phyloP scores from a whole-genome alignment of 352 stramenopile genomes.

The Globisporangium takayamanum region DNA sequence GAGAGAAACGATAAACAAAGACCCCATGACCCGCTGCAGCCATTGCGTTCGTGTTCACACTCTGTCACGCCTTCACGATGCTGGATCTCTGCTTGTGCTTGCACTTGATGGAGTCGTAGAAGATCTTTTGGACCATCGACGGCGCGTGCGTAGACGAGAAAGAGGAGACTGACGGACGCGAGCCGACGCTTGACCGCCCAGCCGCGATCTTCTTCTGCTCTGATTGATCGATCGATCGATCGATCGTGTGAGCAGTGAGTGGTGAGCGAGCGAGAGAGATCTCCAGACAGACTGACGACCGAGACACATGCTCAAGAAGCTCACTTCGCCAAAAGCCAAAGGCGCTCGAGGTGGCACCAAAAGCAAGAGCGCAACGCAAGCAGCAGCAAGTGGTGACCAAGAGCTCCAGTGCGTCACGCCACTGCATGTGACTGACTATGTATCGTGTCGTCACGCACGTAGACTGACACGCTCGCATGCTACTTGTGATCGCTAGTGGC shows the following conservation, averaged over 20 bases:
- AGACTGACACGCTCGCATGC: not conserved
- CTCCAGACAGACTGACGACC: no score
- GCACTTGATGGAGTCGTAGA: no score
- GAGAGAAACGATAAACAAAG: slow-evolving; percentile 2
- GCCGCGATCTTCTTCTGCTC: not conserved
- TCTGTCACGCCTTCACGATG: no score
- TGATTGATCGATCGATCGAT: not conserved
- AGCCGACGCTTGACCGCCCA: not conserved
- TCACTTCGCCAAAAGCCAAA: slow-evolving; percentile 30
- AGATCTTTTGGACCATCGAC: no score
- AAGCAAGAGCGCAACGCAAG: not conserved
- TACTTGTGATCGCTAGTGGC: not conserved
- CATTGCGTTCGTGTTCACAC: not conserved
- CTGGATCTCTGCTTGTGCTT: no score
- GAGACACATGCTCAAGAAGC: slow-evolving; percentile 35
- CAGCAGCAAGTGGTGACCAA: not conserved
- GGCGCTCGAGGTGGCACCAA: not conserved
- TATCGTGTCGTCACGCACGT: not conserved
- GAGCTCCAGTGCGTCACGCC: not conserved
- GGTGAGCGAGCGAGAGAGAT: not conserved
- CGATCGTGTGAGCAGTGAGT: not conserved
- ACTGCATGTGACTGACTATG: not conserved
- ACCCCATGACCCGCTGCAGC: not conserved
- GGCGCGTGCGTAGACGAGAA: no score
- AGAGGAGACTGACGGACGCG: no score